These are phyloP conservation scores for Fomitopsis pulvina DNA, from an alignment of 768 basidiomycete species.

Conservation along the genomic window DNA sequence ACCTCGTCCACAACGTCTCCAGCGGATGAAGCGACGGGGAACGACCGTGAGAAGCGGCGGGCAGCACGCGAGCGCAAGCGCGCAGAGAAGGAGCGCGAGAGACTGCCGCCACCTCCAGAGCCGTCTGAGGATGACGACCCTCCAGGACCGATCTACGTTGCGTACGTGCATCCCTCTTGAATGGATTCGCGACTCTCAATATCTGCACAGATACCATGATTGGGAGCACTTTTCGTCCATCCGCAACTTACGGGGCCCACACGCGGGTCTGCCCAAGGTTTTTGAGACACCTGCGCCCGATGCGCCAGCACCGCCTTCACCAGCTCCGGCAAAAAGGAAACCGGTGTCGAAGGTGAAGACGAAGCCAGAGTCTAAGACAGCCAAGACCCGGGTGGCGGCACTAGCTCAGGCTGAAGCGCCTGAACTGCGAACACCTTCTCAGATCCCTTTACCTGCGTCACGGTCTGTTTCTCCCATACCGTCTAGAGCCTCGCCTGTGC, in stretches of 20 bases:
- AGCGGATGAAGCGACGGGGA: constrained; percentile 22
- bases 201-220: constrained; percentile 64
- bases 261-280: constrained; percentile 65
- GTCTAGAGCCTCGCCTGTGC: constrained; percentile 10
- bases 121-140: constrained; percentile 22
- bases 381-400: constrained; percentile 3
- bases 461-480: constrained; percentile 26
- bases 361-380: constrained; percentile 14
- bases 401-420: constrained; percentile 2
- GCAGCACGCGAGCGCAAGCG: constrained; percentile 33
- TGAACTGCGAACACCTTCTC: constrained; percentile 24
- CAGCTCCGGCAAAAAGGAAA: constrained; percentile 30
- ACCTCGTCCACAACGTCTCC: constrained; percentile 19
- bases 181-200: constrained; percentile 10
- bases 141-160: constrained; percentile 64
- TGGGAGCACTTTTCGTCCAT: constrained; percentile 97
- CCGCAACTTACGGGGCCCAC: constrained; percentile 79
- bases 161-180: constrained; percentile 46
- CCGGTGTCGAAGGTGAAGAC: constrained; percentile 19
- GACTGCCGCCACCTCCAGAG: constrained; percentile 10
- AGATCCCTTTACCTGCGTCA: constrained; percentile 30
- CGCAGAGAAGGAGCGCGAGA: constrained; percentile 22
- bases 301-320: constrained; percentile 24
- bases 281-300: constrained; percentile 38
- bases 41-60: constrained; percentile 40